Base-by-base conservation (phyloP, 371 early-diverging fungal genomes). In the Mucor racemosus region DNA sequence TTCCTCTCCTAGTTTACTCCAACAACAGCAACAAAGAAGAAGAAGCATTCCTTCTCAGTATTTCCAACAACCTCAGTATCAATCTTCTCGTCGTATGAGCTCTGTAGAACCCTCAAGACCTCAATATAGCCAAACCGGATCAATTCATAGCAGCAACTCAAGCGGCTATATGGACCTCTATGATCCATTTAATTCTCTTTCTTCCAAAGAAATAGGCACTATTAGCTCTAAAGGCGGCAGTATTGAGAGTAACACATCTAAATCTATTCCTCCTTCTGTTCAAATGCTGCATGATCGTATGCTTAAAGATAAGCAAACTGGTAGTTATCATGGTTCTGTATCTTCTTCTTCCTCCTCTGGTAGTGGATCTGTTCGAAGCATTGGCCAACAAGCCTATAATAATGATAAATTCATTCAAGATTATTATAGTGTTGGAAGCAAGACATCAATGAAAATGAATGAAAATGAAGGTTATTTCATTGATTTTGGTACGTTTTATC, bases 121-220 rank as follows among this genome's bases (percentile, higher is more conserved):
- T 10, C 19, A n/a, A 5, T 56, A 15, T 9, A 33, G n/a, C n/a
- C 44, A 61, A n/a, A 13, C 33, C 35, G 35, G 15, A 1, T 58
- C 66, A n/a, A 17, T 60, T 3, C 55, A 34, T 5, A 64, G 59
- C 17, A 63, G 15, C 7, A 4, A 5, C 1, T 53, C 41, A 0
- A 33, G 14, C 10, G 44, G 26, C 14, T 61, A 34, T 34, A n/a
- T 58, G 17, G 66, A 65, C 10, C n/a, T 66, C 11, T 71, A 71
- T 60, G 62, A 71, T 34, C 71, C 71, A 8, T 71, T 71, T 14
- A 62, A 71, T 55, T 71, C 71, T 5, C 48, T 71, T 13, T 65
- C 71, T 19, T 62, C 66, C 4, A 67, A 67, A n/a, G 62, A 67
- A 38, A 67, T 62, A 15, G 46, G 41, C 14, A 41, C 19, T 9